These are phyloP conservation scores for Hevea brasiliensis DNA, from an alignment of 345 rosid genomes.

Conservation along the genomic window DNA sequence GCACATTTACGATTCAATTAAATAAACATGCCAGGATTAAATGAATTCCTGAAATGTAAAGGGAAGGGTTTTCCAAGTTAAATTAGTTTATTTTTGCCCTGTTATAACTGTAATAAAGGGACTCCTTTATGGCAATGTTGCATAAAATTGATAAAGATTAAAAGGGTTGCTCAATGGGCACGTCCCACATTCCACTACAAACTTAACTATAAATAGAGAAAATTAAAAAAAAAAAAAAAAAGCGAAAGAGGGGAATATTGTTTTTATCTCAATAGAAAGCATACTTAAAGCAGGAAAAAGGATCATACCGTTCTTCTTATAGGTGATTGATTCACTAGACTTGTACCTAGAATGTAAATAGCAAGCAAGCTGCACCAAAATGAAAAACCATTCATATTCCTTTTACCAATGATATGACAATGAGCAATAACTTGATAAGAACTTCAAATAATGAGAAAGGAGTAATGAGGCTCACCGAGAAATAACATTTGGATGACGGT, in stretches of 20 bases:
- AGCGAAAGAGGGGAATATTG: no score
- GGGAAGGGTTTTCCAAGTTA: neutral
- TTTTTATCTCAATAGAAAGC: neutral
- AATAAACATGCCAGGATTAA: neutral
- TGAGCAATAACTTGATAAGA: neutral
- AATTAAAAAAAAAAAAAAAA: neutral
- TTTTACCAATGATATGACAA: neutral
- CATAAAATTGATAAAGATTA: neutral
- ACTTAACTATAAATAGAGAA: neutral
- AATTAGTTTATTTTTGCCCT: neutral
- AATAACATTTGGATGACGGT: constrained; percentile 31
- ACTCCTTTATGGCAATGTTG: neutral
- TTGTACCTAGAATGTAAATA: constrained; percentile 32
- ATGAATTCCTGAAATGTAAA: neutral
- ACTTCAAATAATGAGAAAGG: neutral
- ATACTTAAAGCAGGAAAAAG: neutral
- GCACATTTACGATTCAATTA: neutral
- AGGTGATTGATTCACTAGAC: constrained; percentile 23
- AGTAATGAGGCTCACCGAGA: constrained; percentile 20
- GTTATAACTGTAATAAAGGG: neutral
- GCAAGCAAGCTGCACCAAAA: constrained; percentile 34
- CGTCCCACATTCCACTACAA: neutral
- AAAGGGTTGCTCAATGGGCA: neutral
- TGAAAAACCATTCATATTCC: neutral
- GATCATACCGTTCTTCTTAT: constrained; percentile 28